Conservation (phyloP, 768 basidiomycete genomes). For the Termitomyces sp. region DNA sequence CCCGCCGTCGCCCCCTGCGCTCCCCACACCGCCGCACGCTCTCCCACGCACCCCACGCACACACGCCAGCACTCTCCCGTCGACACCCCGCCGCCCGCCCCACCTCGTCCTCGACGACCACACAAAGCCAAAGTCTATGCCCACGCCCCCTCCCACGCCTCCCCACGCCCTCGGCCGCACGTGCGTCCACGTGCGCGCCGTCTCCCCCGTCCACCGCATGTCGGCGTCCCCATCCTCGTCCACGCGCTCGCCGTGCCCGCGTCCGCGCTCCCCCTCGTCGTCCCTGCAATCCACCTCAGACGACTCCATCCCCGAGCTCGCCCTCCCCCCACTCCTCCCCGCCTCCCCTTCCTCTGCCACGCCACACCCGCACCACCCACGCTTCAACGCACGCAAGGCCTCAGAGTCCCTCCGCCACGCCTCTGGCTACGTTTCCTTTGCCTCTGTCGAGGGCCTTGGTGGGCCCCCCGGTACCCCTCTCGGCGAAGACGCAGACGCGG, state of each 20-base stretch:
- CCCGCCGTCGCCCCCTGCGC: background rate
- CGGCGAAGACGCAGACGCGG: conserved; percentile 7
- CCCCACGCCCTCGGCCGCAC: background rate
- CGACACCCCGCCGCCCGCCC: background rate
- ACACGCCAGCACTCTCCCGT: conserved; percentile 4
- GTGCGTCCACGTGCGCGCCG: background rate
- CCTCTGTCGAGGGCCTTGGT: conserved; percentile 62
- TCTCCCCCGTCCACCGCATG: no score
- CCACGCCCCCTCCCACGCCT: conserved; percentile 23
- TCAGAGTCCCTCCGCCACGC: conserved; percentile 49
- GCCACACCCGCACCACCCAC: conserved; percentile 6
- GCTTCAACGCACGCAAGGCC: conserved; percentile 60
- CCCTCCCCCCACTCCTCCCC: background rate
- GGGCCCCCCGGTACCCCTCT: conserved; percentile 39
- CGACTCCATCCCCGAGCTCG: conserved; percentile 2
- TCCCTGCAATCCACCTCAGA: background rate
- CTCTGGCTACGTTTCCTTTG: conserved; percentile 65
- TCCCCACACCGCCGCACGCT: background rate
- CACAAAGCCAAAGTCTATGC: background rate
- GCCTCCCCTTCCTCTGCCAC: background rate
- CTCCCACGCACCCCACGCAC: background rate
- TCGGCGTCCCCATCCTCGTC: no score
- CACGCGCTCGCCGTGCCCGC: background rate
- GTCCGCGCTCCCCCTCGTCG: background rate
- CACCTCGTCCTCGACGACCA: background rate